Conservation (phyloP, 2,329 filamentous ascomycete genomes). For the Apiospora kogelbergensis region DNA sequence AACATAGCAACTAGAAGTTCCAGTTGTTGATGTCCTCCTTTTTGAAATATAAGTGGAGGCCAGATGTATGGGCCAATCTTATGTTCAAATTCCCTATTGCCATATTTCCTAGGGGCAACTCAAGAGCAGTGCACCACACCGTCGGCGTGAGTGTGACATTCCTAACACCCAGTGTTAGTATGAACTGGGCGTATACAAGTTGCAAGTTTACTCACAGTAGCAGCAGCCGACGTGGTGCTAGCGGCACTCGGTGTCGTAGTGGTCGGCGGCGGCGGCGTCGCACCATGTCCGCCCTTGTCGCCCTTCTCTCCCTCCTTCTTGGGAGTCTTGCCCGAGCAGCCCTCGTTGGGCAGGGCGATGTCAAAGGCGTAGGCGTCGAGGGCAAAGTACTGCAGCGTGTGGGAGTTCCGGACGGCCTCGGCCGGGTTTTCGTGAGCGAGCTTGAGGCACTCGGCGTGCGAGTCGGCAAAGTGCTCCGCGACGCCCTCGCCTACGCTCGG, state of each 20-base stretch:
- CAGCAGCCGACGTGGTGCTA: neutral
- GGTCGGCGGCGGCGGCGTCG: constrained; percentile 7
- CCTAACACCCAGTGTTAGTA: constrained; percentile 23
- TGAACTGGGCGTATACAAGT: too few relatives aligned
- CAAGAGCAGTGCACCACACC: constrained; percentile 39
- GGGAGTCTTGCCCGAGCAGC: constrained; percentile 51
- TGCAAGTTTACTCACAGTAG: neutral
- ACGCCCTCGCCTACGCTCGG: constrained; percentile 57
- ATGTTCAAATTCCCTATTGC: neutral
- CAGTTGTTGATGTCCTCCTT: too few relatives aligned
- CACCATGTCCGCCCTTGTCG: neutral
- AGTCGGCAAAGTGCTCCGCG: constrained; percentile 63
- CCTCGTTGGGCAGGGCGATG: constrained; percentile 60
- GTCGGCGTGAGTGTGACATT: constrained; percentile 41
- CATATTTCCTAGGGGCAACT: neutral
- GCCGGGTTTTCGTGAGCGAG: constrained; percentile 49
- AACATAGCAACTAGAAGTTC: neutral
- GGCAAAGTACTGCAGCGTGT: constrained; percentile 68
- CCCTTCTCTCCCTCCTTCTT: constrained; percentile 13
- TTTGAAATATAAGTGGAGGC: neutral
- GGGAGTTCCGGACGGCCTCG: constrained; percentile 55
- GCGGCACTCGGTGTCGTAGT: constrained; percentile 14
- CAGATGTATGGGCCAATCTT: neutral
- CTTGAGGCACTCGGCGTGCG: constrained; percentile 53
- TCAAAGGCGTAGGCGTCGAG: constrained; percentile 67